These are phyloP conservation scores for Diaporthe sp. DNA, from an alignment of 2,329 filamentous ascomycete genomes.

Conservation along the genomic window DNA sequence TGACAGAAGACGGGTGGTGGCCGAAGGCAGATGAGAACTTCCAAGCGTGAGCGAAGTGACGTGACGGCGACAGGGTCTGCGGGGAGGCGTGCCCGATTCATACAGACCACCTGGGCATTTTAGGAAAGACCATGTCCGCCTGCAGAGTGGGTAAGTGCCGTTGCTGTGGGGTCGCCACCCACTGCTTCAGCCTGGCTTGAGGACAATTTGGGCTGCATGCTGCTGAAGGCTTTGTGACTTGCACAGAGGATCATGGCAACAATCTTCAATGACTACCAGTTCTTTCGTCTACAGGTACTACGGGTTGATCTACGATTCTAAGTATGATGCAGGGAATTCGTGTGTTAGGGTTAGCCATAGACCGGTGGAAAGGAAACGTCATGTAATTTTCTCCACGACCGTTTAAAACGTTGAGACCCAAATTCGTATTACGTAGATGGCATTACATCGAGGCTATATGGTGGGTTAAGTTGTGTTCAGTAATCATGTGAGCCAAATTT, in stretches of 20 bases:
- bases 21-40: not conserved
- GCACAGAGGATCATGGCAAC: no score
- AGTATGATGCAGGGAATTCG: not conserved
- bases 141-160: not conserved
- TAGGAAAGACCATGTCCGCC: not conserved
- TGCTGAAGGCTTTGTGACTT: not conserved
- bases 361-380: not conserved
- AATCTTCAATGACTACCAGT: not conserved
- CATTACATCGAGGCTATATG: not conserved
- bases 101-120: not conserved
- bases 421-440: fast-evolving
- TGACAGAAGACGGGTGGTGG: not conserved
- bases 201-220: not conserved
- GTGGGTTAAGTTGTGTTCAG: no score
- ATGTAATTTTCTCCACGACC: not conserved
- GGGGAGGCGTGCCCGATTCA: fast-evolving
- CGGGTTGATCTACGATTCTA: not conserved
- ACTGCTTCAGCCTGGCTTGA: not conserved
- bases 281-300: no score
- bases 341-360: not conserved
- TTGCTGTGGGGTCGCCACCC: not conserved
- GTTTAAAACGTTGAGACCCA: not conserved
- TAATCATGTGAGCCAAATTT: not conserved
- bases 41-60: not conserved
- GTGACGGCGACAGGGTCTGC: not conserved